A percentile compares a stretch with the other conserved stretches of the same genome.
Conservation (phyloP, 2,329 filamentous ascomycete genomes). For the Xylariaceae sp. region DNA sequence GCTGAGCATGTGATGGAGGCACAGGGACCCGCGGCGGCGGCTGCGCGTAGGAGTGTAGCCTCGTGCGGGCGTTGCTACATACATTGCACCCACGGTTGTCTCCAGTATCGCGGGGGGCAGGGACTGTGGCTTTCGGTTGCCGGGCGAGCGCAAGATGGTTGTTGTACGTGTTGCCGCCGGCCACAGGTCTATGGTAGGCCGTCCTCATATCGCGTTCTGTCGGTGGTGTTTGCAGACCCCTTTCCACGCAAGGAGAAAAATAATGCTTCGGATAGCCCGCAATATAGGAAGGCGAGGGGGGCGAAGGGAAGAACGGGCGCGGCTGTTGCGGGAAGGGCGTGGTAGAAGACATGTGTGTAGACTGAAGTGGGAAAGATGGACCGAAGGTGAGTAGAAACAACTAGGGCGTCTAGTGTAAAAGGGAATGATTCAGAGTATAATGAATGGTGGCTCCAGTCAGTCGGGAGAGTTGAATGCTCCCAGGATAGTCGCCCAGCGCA, state of each 20-base stretch:
- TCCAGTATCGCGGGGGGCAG: conserved; percentile 31
- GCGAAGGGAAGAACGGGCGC: conserved; percentile 24
- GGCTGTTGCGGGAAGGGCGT: conserved; percentile 20
- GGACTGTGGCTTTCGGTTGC: conserved; percentile 30
- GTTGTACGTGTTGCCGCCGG: conserved; percentile 40
- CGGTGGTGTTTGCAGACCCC: conserved; percentile 47
- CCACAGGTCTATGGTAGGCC: conserved; percentile 42
- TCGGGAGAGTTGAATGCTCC: no score
- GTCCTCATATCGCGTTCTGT: conserved; percentile 47
- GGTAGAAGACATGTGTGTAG: conserved; percentile 31
- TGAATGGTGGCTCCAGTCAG: conserved; percentile 3
- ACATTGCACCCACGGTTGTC: conserved; percentile 30
- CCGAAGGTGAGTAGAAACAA: conserved; percentile 5
- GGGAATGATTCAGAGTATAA: conserved; percentile 8
- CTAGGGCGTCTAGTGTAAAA: conserved; percentile 1
- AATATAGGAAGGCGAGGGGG: conserved; percentile 23
- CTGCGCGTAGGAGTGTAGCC: conserved; percentile 32
- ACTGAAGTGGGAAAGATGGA: conserved; percentile 16
- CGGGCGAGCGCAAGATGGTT: conserved; percentile 37
- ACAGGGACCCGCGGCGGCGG: conserved; percentile 25
- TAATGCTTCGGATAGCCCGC: conserved; percentile 21
- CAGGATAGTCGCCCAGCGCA: background rate
- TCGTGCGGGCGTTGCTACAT: conserved; percentile 21
- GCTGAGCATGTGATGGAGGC: conserved; percentile 12
- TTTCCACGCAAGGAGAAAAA: conserved; percentile 24